Evolutionary conservation across 371 early-diverging fungal species (phyloP).

Genomic region (Apophysomyces variabilis): DNA sequence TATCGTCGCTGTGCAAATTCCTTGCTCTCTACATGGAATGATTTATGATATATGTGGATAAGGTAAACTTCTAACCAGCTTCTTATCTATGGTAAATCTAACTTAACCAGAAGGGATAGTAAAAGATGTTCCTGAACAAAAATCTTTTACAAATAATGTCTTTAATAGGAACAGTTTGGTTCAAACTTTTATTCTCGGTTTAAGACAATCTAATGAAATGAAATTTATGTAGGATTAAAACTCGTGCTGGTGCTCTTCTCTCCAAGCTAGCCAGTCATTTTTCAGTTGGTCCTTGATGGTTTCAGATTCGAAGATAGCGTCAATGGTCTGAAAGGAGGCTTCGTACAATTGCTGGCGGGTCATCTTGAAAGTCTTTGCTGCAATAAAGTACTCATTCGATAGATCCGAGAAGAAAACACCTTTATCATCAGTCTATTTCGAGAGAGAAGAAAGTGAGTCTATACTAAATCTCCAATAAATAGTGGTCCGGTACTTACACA

Average conservation of each 20-base stretch:
- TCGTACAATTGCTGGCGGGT: constrained; percentile 42
- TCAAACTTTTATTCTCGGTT: no score
- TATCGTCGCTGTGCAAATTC: no score
- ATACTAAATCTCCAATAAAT: neutral
- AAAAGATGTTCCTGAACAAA: no score
- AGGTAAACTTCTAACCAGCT: no score
- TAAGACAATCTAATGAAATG: no score
- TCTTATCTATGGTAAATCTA: no score
- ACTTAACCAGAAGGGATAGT: no score
- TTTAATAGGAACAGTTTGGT: no score
- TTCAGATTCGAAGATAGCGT: constrained; percentile 51
- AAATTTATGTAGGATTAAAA: neutral
- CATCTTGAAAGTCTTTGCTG: constrained; percentile 43
- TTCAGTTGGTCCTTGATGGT: constrained; percentile 34
- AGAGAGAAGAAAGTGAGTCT: neutral
- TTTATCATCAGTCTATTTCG: constrained; percentile 61
- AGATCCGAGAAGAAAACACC: constrained; percentile 60
- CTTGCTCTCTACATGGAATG: no score
- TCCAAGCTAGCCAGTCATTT: constrained; percentile 44
- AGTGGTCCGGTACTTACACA: constrained; percentile 49
- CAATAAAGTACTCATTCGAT: constrained; percentile 54
- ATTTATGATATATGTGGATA: no score
- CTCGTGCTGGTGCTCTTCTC: constrained; percentile 10
- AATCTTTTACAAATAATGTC: no score
- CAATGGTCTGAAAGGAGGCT: constrained; percentile 46